phyloP scores from a whole-genome alignment of 2,329 filamentous ascomycete genomes.

The Aureobasidium sp. region DNA sequence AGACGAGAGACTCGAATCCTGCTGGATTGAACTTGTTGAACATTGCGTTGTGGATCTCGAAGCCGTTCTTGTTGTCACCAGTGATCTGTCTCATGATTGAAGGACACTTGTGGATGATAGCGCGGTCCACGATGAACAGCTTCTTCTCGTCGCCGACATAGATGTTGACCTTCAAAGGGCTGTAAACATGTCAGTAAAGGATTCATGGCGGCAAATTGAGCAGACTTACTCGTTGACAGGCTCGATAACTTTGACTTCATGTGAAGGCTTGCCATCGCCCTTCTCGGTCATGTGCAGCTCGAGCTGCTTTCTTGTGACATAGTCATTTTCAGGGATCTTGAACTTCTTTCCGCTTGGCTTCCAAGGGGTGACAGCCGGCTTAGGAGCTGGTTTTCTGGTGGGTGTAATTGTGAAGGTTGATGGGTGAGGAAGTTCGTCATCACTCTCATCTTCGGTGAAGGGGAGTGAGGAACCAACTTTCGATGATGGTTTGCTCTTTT shows the following conservation, averaged over 20 bases:
- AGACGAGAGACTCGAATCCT: not conserved
- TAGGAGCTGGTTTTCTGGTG: not conserved
- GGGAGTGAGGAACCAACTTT: not conserved
- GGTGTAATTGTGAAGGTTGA: not conserved
- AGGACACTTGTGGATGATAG: not conserved
- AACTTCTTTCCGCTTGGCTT: not conserved
- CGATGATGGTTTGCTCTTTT: not conserved
- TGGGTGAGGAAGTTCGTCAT: not conserved
- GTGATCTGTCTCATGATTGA: not conserved
- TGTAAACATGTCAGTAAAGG: not conserved
- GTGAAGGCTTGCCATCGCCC: not conserved
- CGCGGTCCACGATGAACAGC: not conserved
- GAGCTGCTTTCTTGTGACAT: not conserved
- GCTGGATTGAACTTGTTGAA: not conserved
- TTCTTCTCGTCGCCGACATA: not conserved
- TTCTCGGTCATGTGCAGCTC: not conserved
- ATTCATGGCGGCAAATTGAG: not conserved
- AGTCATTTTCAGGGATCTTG: not conserved
- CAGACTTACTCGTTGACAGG: not conserved
- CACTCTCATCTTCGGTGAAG: not conserved
- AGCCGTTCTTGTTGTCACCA: not conserved
- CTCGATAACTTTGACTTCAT: not conserved
- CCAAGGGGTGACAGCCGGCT: not conserved
- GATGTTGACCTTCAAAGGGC: slow-evolving; percentile 3
- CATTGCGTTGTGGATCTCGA: not conserved